Evolutionary conservation across 1,284 basidiomycete species (phyloP).

Genomic region (Garcileccinum viscosum): DNA sequence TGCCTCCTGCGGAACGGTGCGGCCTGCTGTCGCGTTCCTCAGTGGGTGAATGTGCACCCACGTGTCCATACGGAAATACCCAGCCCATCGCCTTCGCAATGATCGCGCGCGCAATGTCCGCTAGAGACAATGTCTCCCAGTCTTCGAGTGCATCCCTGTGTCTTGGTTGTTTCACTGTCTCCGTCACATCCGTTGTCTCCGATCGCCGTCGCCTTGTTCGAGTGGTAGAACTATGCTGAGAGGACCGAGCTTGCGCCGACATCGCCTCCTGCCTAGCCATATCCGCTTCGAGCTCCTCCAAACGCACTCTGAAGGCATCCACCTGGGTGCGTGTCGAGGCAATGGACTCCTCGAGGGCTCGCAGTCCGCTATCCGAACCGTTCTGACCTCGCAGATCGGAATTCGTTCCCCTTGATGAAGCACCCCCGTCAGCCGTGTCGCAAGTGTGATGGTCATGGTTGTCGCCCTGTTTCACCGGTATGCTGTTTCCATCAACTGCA

Average conservation of each 20-base stretch:
- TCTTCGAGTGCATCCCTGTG: not conserved
- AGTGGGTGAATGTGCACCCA: not conserved
- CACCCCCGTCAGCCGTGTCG: not conserved
- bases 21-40: not conserved
- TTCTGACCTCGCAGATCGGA: not conserved
- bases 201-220: constrained; percentile 6
- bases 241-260: not conserved
- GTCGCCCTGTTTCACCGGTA: not conserved
- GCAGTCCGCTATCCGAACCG: constrained; percentile 13
- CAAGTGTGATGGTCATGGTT: not conserved
- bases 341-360: constrained; percentile 32
- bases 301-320: constrained; percentile 32
- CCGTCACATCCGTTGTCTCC: not conserved
- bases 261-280: constrained; percentile 22
- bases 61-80: constrained; percentile 29
- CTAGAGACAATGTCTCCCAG: constrained; percentile 13
- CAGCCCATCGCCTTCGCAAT: constrained; percentile 29
- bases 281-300: constrained; percentile 35
- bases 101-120: constrained; percentile 24
- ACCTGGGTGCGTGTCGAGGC: constrained; percentile 30
- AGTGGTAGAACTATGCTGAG: not conserved
- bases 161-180: not conserved
- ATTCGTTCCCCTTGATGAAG: not conserved
- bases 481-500: not conserved
- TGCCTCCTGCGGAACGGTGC: not conserved